Conservation (phyloP, 2,329 filamentous ascomycete species). For the Eutypa lata region DNA sequence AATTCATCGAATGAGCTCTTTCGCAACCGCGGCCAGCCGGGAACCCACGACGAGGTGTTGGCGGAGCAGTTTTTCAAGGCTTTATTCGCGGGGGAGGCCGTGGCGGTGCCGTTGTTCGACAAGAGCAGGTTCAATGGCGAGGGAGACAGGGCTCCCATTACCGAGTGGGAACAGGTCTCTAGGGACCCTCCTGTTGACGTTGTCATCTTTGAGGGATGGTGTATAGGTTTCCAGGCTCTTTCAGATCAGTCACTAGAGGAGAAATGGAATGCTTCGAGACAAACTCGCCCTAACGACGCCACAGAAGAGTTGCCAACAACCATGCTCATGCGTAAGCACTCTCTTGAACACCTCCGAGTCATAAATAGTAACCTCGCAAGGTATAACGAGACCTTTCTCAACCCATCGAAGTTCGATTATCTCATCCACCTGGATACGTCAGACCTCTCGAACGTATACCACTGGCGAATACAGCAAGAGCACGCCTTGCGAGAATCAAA, state of each 20-base stretch:
- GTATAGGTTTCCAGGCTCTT: not conserved
- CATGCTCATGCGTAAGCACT: not conserved
- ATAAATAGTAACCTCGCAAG: not conserved
- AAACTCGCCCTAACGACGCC: not conserved
- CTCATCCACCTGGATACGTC: not conserved
- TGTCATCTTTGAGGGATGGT: conserved; percentile 1
- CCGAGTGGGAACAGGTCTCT: not conserved
- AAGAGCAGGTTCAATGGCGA: not conserved
- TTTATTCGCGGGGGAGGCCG: not conserved
- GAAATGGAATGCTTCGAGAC: not conserved
- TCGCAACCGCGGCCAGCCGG: not conserved
- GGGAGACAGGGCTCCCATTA: not conserved
- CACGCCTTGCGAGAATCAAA: not conserved
- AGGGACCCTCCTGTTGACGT: not conserved
- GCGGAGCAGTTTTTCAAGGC: not conserved
- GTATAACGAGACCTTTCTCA: not conserved
- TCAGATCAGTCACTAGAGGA: not conserved
- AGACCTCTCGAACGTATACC: not conserved
- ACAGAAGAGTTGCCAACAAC: not conserved
- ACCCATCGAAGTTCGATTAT: not conserved
- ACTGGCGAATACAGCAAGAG: not conserved
- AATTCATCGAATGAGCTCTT: not conserved
- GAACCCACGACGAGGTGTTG: not conserved
- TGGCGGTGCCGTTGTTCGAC: not conserved
- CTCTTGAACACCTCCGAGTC: not conserved